Percentiles rank a stretch among this genome's conserved stretches.
phyloP scores from a whole-genome alignment of 2,329 filamentous ascomycete genomes.

The Calonectria naviculata region DNA sequence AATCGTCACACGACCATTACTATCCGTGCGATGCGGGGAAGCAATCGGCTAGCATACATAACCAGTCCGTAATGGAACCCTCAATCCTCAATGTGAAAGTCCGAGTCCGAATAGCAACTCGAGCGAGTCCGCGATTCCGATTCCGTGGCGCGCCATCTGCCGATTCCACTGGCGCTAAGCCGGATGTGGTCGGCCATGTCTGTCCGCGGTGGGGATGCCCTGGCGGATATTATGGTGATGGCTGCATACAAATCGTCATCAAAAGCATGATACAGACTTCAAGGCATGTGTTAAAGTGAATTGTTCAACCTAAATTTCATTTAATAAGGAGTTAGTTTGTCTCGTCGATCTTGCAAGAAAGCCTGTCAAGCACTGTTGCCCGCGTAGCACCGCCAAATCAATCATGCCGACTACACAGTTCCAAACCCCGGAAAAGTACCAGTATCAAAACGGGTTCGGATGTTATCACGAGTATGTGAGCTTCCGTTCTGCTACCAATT shows the following conservation, averaged over 20 bases:
- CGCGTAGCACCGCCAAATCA: neutral
- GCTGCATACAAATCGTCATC: neutral
- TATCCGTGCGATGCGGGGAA: neutral
- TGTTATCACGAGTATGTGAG: slow-evolving; percentile 14
- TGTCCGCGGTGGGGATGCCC: neutral
- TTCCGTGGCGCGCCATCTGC: slow-evolving; percentile 4
- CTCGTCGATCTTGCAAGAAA: neutral
- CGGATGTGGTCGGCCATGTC: neutral
- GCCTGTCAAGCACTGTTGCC: neutral
- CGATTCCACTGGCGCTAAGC: slow-evolving; percentile 13
- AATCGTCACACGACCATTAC: slow-evolving; percentile 4
- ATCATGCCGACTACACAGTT: slow-evolving; percentile 2
- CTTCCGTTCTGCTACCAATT: neutral
- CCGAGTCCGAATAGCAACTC: slow-evolving; percentile 1
- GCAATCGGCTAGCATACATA: neutral
- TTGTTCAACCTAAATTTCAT: neutral
- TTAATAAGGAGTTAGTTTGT: too few relatives aligned
- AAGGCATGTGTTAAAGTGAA: neutral
- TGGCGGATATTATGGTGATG: neutral
- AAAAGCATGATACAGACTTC: neutral
- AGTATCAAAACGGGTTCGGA: slow-evolving; percentile 18
- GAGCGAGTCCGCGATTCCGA: slow-evolving; percentile 14
- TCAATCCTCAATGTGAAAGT: neutral
- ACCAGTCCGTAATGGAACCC: neutral
- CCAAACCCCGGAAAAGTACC: slow-evolving; percentile 11